phyloP scores from a whole-genome alignment of 1,284 basidiomycete genomes.

The Meripilus lineatus region DNA sequence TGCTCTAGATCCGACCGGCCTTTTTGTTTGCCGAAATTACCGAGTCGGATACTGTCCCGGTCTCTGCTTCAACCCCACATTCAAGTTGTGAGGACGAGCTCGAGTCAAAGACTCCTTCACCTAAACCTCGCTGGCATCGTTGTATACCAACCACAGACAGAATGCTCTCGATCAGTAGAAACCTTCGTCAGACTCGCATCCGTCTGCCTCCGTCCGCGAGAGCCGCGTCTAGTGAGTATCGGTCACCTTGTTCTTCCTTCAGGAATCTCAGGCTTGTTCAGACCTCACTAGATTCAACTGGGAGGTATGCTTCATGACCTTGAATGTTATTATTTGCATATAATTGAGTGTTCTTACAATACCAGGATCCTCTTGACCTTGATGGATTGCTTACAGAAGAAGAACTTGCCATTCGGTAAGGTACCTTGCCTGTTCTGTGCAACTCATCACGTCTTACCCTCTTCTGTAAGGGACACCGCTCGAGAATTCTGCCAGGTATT shows the following conservation, averaged over 20 bases:
- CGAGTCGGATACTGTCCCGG: no score
- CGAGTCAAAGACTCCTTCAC: no score
- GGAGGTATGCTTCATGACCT: conserved; percentile 41
- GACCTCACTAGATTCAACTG: no score
- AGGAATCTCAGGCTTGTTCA: conserved; percentile 40
- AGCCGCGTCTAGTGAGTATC: background rate
- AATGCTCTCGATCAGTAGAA: no score
- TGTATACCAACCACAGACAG: no score
- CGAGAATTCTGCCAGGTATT: conserved; percentile 79
- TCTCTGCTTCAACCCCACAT: no score
- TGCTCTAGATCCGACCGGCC: no score
- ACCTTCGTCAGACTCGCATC: no score
- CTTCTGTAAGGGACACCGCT: conserved; percentile 68
- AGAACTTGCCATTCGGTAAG: conserved; percentile 83
- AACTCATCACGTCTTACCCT: background rate
- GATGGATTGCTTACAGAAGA: conserved; percentile 85
- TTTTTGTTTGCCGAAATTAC: no score
- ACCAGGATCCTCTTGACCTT: conserved; percentile 72
- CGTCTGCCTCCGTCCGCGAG: no score
- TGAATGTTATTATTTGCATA: background rate
- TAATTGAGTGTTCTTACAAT: background rate
- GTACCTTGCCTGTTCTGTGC: conserved; percentile 7
- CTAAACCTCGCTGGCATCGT: no score
- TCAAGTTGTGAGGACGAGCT: no score
- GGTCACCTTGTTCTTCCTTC: background rate